Evolutionary conservation across 176 grass and related monocot genomes (phyloP).

Genomic region (Juncus effusus): DNA sequence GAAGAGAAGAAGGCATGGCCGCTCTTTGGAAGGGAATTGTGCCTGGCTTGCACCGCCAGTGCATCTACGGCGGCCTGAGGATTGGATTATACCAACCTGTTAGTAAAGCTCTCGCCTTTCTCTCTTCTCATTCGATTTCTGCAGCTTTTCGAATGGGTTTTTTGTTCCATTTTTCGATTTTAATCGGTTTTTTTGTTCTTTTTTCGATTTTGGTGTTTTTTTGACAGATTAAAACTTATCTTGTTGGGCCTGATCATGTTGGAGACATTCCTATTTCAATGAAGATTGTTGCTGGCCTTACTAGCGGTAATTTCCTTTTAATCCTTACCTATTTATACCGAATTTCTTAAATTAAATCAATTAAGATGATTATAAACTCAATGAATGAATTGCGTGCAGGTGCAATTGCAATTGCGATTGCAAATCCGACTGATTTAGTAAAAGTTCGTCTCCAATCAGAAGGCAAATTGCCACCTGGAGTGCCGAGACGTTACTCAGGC

Average conservation of each 20-base stretch:
- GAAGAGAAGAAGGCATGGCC: constrained; percentile 61
- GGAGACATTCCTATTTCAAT: constrained; percentile 75
- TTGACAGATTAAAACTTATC: constrained; percentile 67
- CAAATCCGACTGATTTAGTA: constrained; percentile 97
- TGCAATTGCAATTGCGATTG: constrained; percentile 74
- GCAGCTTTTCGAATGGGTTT: too few species aligned
- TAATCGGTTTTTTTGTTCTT: too few species aligned
- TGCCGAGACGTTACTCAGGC: constrained; percentile 63
- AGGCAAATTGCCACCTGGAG: constrained; percentile 71
- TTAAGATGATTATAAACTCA: neutral
- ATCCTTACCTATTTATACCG: neutral
- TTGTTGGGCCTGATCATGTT: constrained; percentile 66
- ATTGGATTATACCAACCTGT: constrained; percentile 84
- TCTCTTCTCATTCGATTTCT: too few species aligned
- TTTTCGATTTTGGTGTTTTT: neutral
- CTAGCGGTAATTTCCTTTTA: constrained; percentile 47
- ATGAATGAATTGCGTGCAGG: constrained; percentile 35
- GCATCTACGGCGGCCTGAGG: constrained; percentile 83
- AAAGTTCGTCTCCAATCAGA: constrained; percentile 92
- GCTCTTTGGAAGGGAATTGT: constrained; percentile 93
- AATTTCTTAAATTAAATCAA: neutral
- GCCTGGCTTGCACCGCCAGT: constrained; percentile 81
- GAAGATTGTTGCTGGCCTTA: constrained; percentile 83
- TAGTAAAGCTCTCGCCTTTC: neutral
- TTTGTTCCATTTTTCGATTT: too few species aligned